Conservation (phyloP, 768 basidiomycete genomes). For the Termitomyces sp. region DNA sequence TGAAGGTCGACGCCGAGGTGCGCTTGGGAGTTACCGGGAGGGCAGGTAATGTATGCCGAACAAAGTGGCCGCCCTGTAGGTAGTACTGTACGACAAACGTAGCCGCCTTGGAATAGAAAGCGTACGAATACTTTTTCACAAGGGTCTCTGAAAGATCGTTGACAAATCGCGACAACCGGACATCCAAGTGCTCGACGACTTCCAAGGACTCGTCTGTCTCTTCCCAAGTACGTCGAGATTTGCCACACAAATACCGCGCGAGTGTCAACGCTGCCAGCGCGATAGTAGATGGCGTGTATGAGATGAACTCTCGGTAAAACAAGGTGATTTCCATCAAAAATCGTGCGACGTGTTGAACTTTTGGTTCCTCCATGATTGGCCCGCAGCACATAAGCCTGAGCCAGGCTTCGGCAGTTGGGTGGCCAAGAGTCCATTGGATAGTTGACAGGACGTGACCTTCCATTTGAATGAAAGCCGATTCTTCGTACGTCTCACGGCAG, state of each 20-base stretch:
- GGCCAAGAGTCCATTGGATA: constrained; percentile 94
- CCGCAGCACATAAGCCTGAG: constrained; percentile 80
- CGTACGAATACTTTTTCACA: constrained; percentile 96
- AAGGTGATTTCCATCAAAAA: constrained; percentile 99
- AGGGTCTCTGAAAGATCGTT: constrained; percentile 94
- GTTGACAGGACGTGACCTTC: constrained; percentile 96
- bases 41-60: constrained; percentile 42
- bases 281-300: constrained; percentile 80
- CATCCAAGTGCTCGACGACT: constrained; percentile 85
- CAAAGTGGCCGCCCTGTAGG: constrained; percentile 80
- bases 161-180: constrained; percentile 81
- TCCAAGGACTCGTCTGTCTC: constrained; percentile 83
- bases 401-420: constrained; percentile 98
- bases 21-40: constrained; percentile 72
- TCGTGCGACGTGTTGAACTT: constrained; percentile 92
- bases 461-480: constrained; percentile 98
- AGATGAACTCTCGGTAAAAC: constrained; percentile 94
- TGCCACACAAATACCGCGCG: constrained; percentile 84
- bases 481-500: constrained; percentile 96
- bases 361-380: constrained; percentile 75
- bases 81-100: constrained; percentile 93
- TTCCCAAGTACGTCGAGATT: constrained; percentile 74
- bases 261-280: constrained; percentile 89
- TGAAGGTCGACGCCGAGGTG: constrained; percentile 51
- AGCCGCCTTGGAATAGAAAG: constrained; percentile 95